A percentile compares a stretch with the other conserved stretches of the same genome.
Conservation (phyloP, 1,284 basidiomycete species). For the Melampsora americana region DNA sequence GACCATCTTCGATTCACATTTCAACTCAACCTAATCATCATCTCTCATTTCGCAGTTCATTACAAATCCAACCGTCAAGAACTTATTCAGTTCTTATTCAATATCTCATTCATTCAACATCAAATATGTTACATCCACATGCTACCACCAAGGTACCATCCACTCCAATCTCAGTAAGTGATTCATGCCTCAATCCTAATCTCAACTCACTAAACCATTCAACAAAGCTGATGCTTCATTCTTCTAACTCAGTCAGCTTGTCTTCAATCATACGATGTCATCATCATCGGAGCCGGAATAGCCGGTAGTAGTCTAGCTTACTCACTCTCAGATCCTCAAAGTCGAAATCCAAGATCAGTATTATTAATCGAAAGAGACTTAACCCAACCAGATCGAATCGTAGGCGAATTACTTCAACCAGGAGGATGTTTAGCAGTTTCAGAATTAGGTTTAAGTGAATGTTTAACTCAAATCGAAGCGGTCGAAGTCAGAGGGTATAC, state of each 20-base stretch:
- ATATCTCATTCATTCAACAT: neutral
- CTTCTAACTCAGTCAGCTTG: slow-evolving; percentile 8
- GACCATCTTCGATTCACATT: too few species aligned
- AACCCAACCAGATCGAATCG: slow-evolving; percentile 88
- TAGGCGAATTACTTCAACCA: slow-evolving; percentile 94
- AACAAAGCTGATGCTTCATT: neutral
- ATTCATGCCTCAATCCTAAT: neutral
- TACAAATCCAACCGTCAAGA: too few species aligned
- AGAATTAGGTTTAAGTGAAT: slow-evolving; percentile 69
- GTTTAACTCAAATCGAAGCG: slow-evolving; percentile 80
- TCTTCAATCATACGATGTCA: slow-evolving; percentile 51
- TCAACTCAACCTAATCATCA: too few species aligned
- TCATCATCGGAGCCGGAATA: slow-evolving; percentile 86
- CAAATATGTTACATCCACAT: slow-evolving; percentile 33
- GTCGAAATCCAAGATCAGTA: slow-evolving; percentile 65
- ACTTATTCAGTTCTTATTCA: neutral
- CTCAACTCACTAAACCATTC: neutral
- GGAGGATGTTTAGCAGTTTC: slow-evolving; percentile 78
- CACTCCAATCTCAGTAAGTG: slow-evolving; percentile 25
- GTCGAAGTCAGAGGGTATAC: slow-evolving; percentile 82
- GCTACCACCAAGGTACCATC: slow-evolving; percentile 29
- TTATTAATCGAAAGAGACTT: slow-evolving; percentile 64
- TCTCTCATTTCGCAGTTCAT: too few species aligned
- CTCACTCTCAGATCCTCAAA: slow-evolving; percentile 39
- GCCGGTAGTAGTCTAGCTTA: slow-evolving; percentile 60